A percentile compares a stretch with the other conserved stretches of the same genome.
phyloP scores from a whole-genome alignment of 768 basidiomycete species.

The Chalciporus sphaerocephalus region DNA sequence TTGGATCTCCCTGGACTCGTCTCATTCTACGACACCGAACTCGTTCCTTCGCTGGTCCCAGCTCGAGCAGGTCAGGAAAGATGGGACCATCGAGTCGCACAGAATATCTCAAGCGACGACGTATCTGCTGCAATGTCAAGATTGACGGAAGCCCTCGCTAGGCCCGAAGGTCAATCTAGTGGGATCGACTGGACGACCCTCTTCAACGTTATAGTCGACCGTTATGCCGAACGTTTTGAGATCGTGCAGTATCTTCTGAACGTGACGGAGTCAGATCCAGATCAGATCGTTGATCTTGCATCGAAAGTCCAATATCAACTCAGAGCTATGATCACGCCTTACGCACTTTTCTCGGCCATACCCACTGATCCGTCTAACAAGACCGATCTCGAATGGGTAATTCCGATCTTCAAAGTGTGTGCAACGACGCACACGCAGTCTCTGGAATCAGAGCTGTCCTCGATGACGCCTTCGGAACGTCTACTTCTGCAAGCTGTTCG shows the following conservation, averaged over 20 bases:
- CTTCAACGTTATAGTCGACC: slow-evolving; percentile 35
- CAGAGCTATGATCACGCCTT: slow-evolving; percentile 29
- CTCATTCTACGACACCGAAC: slow-evolving; percentile 35
- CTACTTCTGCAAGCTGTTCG: slow-evolving; percentile 26
- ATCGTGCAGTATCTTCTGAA: slow-evolving; percentile 32
- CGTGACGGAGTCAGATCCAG: slow-evolving; percentile 6
- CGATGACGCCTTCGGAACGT: slow-evolving; percentile 28
- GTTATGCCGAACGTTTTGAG: slow-evolving; percentile 37
- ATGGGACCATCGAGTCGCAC: slow-evolving; percentile 28
- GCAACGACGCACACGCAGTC: slow-evolving; percentile 24
- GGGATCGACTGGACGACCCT: slow-evolving; percentile 42
- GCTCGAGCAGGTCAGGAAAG: slow-evolving; percentile 24
- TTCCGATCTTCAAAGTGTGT: slow-evolving; percentile 29
- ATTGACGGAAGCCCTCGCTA: slow-evolving; percentile 1
- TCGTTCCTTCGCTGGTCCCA: slow-evolving; percentile 29
- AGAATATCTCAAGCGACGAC: slow-evolving; percentile 19
- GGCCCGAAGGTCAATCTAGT: slow-evolving; percentile 14
- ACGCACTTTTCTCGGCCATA: slow-evolving; percentile 11
- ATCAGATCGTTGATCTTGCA: slow-evolving; percentile 2
- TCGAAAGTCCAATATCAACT: slow-evolving; percentile 18
- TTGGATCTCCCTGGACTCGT: slow-evolving; percentile 33
- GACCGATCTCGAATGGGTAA: slow-evolving; percentile 13
- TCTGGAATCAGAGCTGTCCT: background rate
- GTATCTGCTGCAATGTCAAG: background rate
- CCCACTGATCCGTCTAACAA: background rate